Evolutionary conservation across 108 stramenopile species (phyloP), one percentile per base, ranked within the genome.

Genomic region (Nannochloropsis salina): DNA sequence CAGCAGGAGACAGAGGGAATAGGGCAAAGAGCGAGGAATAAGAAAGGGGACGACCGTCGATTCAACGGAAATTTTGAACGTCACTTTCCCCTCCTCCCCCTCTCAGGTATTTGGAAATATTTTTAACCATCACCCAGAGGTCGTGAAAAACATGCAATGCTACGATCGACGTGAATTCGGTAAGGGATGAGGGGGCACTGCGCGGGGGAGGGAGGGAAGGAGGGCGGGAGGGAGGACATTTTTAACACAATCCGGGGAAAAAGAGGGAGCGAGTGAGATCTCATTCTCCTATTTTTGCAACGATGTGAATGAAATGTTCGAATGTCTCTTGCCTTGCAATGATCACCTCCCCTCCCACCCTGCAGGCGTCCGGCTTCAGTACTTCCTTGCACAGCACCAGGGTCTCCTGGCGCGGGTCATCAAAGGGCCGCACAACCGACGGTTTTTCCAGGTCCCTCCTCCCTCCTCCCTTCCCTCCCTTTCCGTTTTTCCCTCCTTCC

Each of bases 391-490:
- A 22, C 44, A 44, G 43, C 1, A 44, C 15, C 10, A 42, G 42
- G 42, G 83, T 43, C 43, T 44, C 1, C 47, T 51, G 12, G 47
- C 47, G 18, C 82, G 42, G 10, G 43, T 42, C 18, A 82, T 82
- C 42, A 42, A 82, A 43, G 42, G 43, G 10, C 42, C 42, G 1
- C 82, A 18, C 10, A 42, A 43, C 82, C 43, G 43, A 15, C 82
- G 43, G 10, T 51, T 51, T 15, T 85, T 45, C 1, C 41, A 20
- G 21, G 41, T 20, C 20, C 51, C 42, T 18, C 9, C 85, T 10
- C 79, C 79, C 18, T 21, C 81, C 81, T 21, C 45, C 41, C 40
- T 44, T 12, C 82, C 81, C 45, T 82, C 81, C 80, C 83, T n/a
- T 20, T 86, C 21, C 80, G 1, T 31, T 61, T 80, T 74, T 1